Percentiles rank a stretch among this genome's conserved stretches.
Evolutionary conservation across 2,329 filamentous ascomycete genomes (phyloP).

Genomic region (Tolypocladium tundrense): DNA sequence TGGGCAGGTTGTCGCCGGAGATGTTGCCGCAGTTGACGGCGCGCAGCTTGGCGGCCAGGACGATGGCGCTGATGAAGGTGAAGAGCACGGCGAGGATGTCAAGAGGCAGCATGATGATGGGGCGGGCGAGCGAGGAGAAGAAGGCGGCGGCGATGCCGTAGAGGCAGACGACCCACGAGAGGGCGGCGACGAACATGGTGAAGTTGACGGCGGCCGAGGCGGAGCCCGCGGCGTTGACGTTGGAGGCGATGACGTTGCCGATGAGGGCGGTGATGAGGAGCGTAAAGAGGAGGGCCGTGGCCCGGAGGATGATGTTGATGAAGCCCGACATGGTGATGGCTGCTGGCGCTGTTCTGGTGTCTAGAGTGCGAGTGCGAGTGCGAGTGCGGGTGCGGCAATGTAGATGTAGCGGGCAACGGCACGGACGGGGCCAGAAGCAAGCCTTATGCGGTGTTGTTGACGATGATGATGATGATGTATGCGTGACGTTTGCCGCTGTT

Average conservation of each 20-base stretch:
- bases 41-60: conserved; percentile 58
- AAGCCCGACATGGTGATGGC: conserved; percentile 19
- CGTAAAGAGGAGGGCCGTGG: conserved; percentile 39
- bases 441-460: too few relatives aligned
- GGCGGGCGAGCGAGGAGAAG: conserved; percentile 40
- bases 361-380: background rate
- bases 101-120: conserved; percentile 41
- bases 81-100: conserved; percentile 55
- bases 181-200: conserved; percentile 58
- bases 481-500: background rate
- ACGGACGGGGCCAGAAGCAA: background rate
- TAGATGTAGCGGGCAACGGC: background rate
- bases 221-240: conserved; percentile 30
- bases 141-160: conserved; percentile 50
- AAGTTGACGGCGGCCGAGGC: conserved; percentile 45
- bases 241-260: conserved; percentile 46
- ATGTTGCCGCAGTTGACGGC: conserved; percentile 57
- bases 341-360: background rate
- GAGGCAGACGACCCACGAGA: conserved; percentile 55
- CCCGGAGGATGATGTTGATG: conserved; percentile 36
- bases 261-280: conserved; percentile 45
- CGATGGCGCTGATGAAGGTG: conserved; percentile 60
- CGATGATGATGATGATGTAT: background rate
- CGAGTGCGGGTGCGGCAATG: too few relatives aligned
- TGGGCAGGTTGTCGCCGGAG: conserved; percentile 15